Conservation (phyloP, 129 eudicot species). For the Mikania micrantha region DNA sequence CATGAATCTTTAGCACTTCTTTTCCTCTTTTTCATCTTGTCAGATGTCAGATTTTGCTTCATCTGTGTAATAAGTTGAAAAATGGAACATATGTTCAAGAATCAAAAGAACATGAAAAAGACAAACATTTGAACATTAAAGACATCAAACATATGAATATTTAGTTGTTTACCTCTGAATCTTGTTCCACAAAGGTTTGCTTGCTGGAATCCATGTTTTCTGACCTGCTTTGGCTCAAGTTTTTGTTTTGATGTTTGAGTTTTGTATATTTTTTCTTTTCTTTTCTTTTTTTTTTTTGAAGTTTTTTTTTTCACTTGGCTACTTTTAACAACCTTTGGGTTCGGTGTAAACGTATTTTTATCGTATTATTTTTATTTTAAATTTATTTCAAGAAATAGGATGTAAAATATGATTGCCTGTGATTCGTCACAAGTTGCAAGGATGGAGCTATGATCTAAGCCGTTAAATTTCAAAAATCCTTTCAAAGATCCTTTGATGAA, state of each 20-base stretch:
- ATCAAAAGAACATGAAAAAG: neutral
- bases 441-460: slow-evolving; percentile 18
- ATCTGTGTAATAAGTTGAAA: slow-evolving; percentile 21
- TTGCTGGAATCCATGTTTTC: slow-evolving; percentile 34
- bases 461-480: slow-evolving; percentile 8
- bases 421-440: slow-evolving; percentile 9
- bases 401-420: slow-evolving; percentile 19
- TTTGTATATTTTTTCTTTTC: neutral
- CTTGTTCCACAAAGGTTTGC: slow-evolving; percentile 31
- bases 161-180: slow-evolving; percentile 33
- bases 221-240: slow-evolving; percentile 16
- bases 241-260: slow-evolving; percentile 26
- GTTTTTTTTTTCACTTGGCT: slow-evolving; percentile 12
- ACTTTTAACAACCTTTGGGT: slow-evolving; percentile 15
- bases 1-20: slow-evolving; percentile 16
- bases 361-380: neutral
- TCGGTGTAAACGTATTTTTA: neutral
- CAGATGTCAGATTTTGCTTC: slow-evolving; percentile 31
- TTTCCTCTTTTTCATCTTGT: slow-evolving; percentile 27
- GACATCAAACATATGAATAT: slow-evolving; percentile 13
- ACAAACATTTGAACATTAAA: slow-evolving; percentile 21
- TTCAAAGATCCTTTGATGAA: neutral
- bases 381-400: slow-evolving; percentile 12
- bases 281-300: neutral
- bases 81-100: neutral